Percentiles rank a stretch among this genome's conserved stretches.
Conservation (phyloP, 177 flowering plant genomes). For the Vitis hybrid region DNA sequence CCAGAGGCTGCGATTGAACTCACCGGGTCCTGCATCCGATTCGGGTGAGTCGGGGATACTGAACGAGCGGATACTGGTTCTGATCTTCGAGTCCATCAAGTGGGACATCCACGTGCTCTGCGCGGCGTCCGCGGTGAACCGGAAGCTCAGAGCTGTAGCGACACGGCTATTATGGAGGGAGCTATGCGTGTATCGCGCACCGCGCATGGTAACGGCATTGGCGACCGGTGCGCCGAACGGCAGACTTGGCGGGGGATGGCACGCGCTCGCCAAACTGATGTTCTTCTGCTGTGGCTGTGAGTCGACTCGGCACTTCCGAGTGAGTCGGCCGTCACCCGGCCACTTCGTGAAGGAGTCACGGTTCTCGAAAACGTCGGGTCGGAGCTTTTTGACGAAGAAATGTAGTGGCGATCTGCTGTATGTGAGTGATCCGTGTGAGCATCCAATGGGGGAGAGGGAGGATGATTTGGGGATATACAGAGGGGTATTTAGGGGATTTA, state of each 20-base stretch:
- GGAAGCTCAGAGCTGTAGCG: conserved; percentile 72
- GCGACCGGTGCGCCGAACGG: conserved; percentile 33
- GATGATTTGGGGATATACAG: conserved; percentile 75
- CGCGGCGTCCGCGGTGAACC: conserved; percentile 57
- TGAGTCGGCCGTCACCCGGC: conserved; percentile 37
- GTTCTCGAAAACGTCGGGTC: conserved; percentile 90
- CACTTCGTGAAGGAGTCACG: conserved; percentile 59
- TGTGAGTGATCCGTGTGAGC: conserved; percentile 93
- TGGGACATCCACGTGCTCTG: conserved; percentile 72
- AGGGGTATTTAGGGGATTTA: conserved; percentile 73
- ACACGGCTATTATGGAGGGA: conserved; percentile 68
- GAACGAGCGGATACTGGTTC: conserved; percentile 62
- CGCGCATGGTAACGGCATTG: conserved; percentile 50
- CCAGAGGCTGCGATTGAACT: conserved; percentile 22
- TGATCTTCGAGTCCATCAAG: conserved; percentile 55
- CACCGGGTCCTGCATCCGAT: conserved; percentile 19
- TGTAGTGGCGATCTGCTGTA: conserved; percentile 68
- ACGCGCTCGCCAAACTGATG: conserved; percentile 70
- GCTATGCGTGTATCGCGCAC: conserved; percentile 66
- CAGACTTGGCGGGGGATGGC: conserved; percentile 67
- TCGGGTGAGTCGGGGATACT: conserved; percentile 46
- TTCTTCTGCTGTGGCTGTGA: conserved; percentile 78
- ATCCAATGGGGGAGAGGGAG: conserved; percentile 32
- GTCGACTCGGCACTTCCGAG: conserved; percentile 46
- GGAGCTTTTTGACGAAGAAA: conserved; percentile 58